Conservation (phyloP, 805 yeast species). For the Pichia thaimueangensis region DNA sequence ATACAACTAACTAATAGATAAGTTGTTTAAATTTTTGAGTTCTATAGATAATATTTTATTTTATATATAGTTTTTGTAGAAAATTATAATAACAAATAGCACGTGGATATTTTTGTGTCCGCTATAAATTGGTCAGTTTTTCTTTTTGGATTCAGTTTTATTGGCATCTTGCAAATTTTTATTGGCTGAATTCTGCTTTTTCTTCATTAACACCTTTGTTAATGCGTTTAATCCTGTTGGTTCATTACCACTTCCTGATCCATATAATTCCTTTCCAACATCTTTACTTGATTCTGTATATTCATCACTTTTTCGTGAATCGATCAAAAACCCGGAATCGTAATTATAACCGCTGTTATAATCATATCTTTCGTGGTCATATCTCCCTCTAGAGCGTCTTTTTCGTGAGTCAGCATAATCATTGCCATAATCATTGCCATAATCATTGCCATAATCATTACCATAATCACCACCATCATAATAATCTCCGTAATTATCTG, state of each 20-base stretch:
- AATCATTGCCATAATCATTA: no score
- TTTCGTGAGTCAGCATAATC: background rate
- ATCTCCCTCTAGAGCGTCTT: background rate
- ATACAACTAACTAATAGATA: conserved; percentile 34
- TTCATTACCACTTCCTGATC: conserved; percentile 4
- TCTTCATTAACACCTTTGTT: conserved; percentile 8
- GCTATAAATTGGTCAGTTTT: no score
- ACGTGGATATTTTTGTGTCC: no score
- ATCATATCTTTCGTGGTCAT: background rate
- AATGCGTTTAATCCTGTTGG: conserved; percentile 10
- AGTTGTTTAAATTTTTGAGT: background rate
- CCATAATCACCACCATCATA: background rate
- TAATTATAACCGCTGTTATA: background rate
- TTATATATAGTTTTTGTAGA: no score
- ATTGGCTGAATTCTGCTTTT: background rate
- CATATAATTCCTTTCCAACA: conserved; percentile 15
- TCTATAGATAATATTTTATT: background rate
- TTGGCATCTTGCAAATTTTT: background rate
- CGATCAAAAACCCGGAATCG: background rate
- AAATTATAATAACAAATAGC: no score
- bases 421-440: background rate
- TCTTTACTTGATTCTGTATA: conserved; percentile 10
- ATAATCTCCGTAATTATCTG: no score
- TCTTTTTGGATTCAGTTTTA: background rate
- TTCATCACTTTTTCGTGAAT: background rate